Base-by-base conservation (phyloP, 495 filamentous ascomycete species). In the Podospora pseudopauciseta region DNA sequence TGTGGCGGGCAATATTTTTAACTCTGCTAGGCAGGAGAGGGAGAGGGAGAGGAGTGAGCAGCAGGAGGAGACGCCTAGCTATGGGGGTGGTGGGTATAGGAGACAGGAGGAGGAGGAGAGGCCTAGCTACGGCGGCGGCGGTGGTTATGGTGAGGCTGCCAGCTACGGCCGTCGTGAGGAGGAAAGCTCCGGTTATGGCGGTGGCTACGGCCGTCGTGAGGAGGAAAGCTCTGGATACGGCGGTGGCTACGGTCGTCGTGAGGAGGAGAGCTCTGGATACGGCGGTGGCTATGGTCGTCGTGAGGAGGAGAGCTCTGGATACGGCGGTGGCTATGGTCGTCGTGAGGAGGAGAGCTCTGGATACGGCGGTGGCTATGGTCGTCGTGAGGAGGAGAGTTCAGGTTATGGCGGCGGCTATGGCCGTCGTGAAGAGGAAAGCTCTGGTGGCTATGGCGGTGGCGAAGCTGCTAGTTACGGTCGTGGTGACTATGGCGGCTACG, bases 1-100 rank as follows among this genome's bases (percentile, higher is more conserved):
- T 53, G 68, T 85, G 7, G 79, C 83, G 28, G 79, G 78, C 63
- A 80, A 79, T n/a, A 70, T 86, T 13, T 77, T 85, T 56, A 80
- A 82, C 44, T 78, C 79, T 4, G 77, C 74, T n/a, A 79, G 80
- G 67, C 76, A 79, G 60, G 78, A 77, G 20, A 66, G 72, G 16
- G 77, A 84, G 67, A 82, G 76, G 30, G 74, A 82, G 59, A 74
- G 77, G n/a, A 81, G 79, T 54, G 76, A 78, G 59, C 76, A 68
- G 4, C 70, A 81, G 67, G 79, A 72, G 15, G 78, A 80, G 28
- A 80, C 79, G 9, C 78, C 85, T 68, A 80, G 81, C 60, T 83
- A 80, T 19, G 81, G 74, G 62, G 81, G 79, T 23, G 79, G 75
- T n/a, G 69, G 77, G 65, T 72, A 77, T 19, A 84, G 86, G 67